phyloP scores from a whole-genome alignment of 495 filamentous ascomycete species.

The Beverwykella pulmonaria region DNA sequence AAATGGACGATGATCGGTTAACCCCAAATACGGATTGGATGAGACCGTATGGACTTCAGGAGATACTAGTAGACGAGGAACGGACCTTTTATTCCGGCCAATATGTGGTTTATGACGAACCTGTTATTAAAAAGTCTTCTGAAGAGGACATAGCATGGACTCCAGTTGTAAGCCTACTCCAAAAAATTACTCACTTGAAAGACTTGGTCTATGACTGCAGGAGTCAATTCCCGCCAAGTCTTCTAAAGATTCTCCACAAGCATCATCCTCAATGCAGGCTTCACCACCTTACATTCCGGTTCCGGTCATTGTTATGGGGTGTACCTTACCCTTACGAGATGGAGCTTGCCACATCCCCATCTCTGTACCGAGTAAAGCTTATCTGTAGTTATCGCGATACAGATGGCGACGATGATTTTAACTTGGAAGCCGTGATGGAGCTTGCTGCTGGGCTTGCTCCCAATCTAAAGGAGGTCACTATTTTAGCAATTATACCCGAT shows the following conservation, averaged over 20 bases:
- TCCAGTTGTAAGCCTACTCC: conserved; percentile 24
- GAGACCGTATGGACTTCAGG: conserved; percentile 15
- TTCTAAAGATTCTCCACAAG: conserved; percentile 26
- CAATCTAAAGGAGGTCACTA: conserved; percentile 24
- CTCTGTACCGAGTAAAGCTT: conserved; percentile 29
- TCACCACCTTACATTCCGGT: conserved; percentile 31
- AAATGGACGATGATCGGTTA: conserved; percentile 4
- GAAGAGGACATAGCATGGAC: conserved; percentile 31
- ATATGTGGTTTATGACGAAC: conserved; percentile 24
- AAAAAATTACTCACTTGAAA: conserved; percentile 11
- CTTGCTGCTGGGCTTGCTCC: conserved; percentile 30
- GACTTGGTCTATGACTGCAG: conserved; percentile 26
- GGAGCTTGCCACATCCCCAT: conserved; percentile 31
- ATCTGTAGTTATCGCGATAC: conserved; percentile 46
- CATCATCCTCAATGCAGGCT: conserved; percentile 30
- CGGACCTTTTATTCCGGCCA: neutral
- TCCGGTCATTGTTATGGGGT: conserved; percentile 26
- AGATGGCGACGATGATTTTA: conserved; percentile 68
- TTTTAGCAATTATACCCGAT: neutral
- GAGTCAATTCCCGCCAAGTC: conserved; percentile 29
- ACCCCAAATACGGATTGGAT: too few relatives aligned
- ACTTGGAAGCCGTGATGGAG: conserved; percentile 67
- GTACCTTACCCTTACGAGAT: conserved; percentile 30
- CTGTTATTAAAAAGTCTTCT: conserved; percentile 26
- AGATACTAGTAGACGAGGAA: conserved; percentile 27